Evolutionary conservation across 441 rosid species (phyloP).

Genomic region (Mallotus repandus): DNA sequence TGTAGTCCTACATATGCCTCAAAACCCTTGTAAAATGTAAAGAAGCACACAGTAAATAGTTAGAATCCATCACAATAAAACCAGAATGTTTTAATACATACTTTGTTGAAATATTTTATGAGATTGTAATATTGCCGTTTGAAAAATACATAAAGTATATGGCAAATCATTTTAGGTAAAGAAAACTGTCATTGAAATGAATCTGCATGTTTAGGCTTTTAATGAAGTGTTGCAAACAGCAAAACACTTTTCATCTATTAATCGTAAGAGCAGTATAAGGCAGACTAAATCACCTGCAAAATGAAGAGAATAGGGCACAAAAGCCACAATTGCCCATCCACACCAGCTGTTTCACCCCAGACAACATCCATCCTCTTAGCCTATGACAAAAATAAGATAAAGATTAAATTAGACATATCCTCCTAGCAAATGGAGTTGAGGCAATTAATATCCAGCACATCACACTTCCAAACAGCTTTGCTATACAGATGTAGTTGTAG

Average conservation of each 20-base stretch:
- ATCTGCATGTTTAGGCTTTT: background rate
- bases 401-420: constrained; percentile 1
- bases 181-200: background rate
- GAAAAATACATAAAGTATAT: background rate
- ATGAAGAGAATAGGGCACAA: constrained; percentile 86
- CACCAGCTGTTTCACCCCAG: constrained; percentile 99
- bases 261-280: background rate
- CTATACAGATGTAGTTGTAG: background rate
- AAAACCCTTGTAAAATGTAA: constrained; percentile 56
- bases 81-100: background rate
- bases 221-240: background rate
- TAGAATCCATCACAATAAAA: constrained; percentile 1
- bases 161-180: background rate
- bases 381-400: constrained; percentile 35
- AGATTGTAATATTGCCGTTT: no score
- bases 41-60: constrained; percentile 13
- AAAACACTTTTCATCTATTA: background rate
- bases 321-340: constrained; percentile 89
- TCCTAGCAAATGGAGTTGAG: background rate
- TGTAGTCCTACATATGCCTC: constrained; percentile 91
- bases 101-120: no score
- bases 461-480: constrained; percentile 6
- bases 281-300: constrained; percentile 63
- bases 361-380: constrained; percentile 99
- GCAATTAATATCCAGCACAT: constrained; percentile 1